A percentile compares a stretch with the other conserved stretches of the same genome.
phyloP scores from a whole-genome alignment of 78 protist species.

The Dictyostelium purpureum region DNA sequence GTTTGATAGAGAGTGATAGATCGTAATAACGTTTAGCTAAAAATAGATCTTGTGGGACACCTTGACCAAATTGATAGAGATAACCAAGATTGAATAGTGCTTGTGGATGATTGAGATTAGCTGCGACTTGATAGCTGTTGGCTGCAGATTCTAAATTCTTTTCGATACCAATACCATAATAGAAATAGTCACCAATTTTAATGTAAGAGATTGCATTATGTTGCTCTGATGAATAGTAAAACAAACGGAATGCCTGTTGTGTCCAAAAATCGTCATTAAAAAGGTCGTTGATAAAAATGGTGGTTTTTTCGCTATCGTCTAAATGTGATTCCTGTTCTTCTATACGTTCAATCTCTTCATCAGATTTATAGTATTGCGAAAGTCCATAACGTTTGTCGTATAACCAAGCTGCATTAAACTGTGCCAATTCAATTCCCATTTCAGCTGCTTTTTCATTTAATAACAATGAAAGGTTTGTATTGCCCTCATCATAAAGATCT shows the following conservation, averaged over 20 bases:
- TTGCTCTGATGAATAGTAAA: constrained; percentile 72
- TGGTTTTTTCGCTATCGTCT: neutral
- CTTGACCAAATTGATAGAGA: constrained; percentile 89
- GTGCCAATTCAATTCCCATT: constrained; percentile 91
- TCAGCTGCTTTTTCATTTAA: constrained; percentile 85
- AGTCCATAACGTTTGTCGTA: constrained; percentile 63
- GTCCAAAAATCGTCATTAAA: neutral
- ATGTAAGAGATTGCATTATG: constrained; percentile 81
- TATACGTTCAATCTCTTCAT: neutral
- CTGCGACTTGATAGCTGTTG: constrained; percentile 73
- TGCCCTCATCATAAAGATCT: constrained; percentile 65
- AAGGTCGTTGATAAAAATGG: neutral
- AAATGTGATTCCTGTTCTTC: neutral
- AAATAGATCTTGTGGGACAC: constrained; percentile 84
- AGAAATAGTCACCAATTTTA: constrained; percentile 89
- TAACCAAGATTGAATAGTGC: constrained; percentile 91
- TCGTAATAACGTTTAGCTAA: constrained; percentile 94
- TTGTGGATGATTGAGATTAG: constrained; percentile 72
- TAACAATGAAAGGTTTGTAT: constrained; percentile 42
- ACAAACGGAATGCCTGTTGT: constrained; percentile 47
- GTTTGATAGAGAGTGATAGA: constrained; percentile 61
- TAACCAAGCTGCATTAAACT: constrained; percentile 85
- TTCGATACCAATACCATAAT: constrained; percentile 90
- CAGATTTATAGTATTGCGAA: neutral
- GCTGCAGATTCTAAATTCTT: constrained; percentile 65